Conservation (phyloP, 371 early-diverging fungal genomes). For the Capniomyces stellatus region DNA sequence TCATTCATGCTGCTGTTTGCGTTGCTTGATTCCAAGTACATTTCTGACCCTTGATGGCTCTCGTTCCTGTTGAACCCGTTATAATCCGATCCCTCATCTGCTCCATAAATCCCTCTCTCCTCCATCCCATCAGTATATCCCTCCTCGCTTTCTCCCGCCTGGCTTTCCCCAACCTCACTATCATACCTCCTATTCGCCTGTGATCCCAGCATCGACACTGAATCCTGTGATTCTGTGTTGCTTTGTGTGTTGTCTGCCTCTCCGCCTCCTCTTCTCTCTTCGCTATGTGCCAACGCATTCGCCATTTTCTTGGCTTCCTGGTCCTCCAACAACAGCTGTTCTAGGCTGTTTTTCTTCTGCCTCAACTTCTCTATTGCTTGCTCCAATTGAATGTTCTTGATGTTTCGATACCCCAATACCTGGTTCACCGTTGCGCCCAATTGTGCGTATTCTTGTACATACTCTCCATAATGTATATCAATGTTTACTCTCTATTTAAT, state of each 20-base stretch:
- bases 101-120: too few relatives aligned
- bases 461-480: conserved; percentile 65
- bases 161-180: conserved; percentile 2
- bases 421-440: conserved; percentile 69
- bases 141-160: conserved; percentile 7
- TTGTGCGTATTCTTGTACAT: conserved; percentile 73
- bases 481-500: conserved; percentile 28
- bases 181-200: background rate
- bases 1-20: too few relatives aligned
- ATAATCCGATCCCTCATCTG: too few relatives aligned
- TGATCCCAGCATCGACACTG: background rate
- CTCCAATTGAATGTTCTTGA: conserved; percentile 75
- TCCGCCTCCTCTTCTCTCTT: conserved; percentile 8
- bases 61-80: too few relatives aligned
- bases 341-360: conserved; percentile 41
- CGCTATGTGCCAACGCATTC: conserved; percentile 12
- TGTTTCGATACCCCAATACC: conserved; percentile 61
- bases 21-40: too few relatives aligned
- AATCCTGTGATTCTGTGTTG: background rate
- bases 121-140: too few relatives aligned
- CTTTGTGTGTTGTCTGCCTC: background rate
- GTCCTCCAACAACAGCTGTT: conserved; percentile 48
- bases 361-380: conserved; percentile 47
- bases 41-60: too few relatives aligned
- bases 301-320: too few relatives aligned